phyloP scores from a whole-genome alignment of 352 stramenopile species.

The Phytophthora europaea region DNA sequence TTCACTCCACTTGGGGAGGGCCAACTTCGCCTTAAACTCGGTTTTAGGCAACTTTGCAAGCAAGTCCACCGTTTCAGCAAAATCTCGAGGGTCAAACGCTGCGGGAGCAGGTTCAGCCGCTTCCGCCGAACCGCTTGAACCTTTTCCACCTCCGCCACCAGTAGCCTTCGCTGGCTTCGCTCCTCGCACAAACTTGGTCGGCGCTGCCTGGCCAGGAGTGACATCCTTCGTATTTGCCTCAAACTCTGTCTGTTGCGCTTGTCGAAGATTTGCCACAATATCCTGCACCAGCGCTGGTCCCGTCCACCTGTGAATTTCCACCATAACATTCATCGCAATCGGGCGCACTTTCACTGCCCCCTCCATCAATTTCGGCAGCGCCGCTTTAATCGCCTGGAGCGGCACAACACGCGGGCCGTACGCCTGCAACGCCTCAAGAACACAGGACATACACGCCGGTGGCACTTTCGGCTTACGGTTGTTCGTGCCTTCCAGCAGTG shows the following conservation, averaged over 20 bases:
- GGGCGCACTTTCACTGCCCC: constrained; percentile 88
- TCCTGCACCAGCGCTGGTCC: constrained; percentile 80
- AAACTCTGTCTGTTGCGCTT: constrained; percentile 89
- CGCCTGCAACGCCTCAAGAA: constrained; percentile 78
- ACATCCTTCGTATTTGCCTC: constrained; percentile 83
- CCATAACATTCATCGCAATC: constrained; percentile 81
- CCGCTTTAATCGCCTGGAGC: constrained; percentile 73
- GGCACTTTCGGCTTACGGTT: constrained; percentile 91
- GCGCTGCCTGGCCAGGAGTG: constrained; percentile 63
- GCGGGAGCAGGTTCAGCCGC: constrained; percentile 19
- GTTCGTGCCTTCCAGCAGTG: constrained; percentile 85
- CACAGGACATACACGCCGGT: constrained; percentile 70
- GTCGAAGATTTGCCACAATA: constrained; percentile 81
- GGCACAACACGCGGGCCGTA: constrained; percentile 85
- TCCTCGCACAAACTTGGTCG: constrained; percentile 79
- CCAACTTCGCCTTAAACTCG: constrained; percentile 85
- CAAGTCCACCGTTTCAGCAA: constrained; percentile 88
- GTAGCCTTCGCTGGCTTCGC: constrained; percentile 46
- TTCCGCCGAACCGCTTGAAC: constrained; percentile 11
- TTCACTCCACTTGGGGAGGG: constrained; percentile 86
- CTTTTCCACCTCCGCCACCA: constrained; percentile 22
- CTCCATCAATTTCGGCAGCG: constrained; percentile 77
- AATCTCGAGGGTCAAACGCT: constrained; percentile 84
- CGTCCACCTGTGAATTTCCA: constrained; percentile 86
- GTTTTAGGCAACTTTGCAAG: constrained; percentile 82